Percentiles rank a stretch among this genome's conserved stretches.
Conservation (phyloP, 768 basidiomycete genomes). For the Amanita exitialis region DNA sequence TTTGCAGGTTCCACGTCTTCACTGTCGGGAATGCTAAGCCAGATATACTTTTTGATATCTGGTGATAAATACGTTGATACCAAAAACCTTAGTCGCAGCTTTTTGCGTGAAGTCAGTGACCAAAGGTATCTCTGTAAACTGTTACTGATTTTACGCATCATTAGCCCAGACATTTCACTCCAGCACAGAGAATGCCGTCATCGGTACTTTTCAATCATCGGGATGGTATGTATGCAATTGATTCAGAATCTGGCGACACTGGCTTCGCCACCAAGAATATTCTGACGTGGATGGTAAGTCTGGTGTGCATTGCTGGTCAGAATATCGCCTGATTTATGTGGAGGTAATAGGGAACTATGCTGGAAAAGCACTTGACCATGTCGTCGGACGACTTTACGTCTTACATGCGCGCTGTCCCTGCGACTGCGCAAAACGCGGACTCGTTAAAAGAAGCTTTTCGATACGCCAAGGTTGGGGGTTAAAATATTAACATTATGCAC, state of each 20-base stretch:
- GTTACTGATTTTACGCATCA: not conserved
- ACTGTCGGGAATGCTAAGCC: constrained; percentile 70
- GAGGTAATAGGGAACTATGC: constrained; percentile 59
- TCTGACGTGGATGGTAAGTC: constrained; percentile 63
- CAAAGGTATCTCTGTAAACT: not conserved
- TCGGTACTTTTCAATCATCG: constrained; percentile 57
- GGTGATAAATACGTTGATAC: constrained; percentile 58
- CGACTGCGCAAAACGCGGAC: constrained; percentile 19
- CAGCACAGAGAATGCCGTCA: constrained; percentile 70
- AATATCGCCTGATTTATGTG: not conserved
- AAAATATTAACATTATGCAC: not conserved
- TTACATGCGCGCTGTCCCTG: constrained; percentile 31
- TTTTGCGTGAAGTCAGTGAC: constrained; percentile 43
- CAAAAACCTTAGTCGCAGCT: constrained; percentile 47
- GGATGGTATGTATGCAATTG: constrained; percentile 60
- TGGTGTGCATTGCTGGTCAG: not conserved
- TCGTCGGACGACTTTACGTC: constrained; percentile 51
- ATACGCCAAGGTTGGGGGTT: constrained; percentile 62
- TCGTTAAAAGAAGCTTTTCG: constrained; percentile 66
- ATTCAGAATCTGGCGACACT: constrained; percentile 36
- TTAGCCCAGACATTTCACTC: constrained; percentile 57
- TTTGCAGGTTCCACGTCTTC: constrained; percentile 91
- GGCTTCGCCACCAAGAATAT: constrained; percentile 50
- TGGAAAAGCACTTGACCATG: constrained; percentile 83
- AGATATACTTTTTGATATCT: constrained; percentile 84